These are phyloP conservation scores for Geum urbanum DNA, from an alignment of 306 rosid genomes.

Conservation along the genomic window DNA sequence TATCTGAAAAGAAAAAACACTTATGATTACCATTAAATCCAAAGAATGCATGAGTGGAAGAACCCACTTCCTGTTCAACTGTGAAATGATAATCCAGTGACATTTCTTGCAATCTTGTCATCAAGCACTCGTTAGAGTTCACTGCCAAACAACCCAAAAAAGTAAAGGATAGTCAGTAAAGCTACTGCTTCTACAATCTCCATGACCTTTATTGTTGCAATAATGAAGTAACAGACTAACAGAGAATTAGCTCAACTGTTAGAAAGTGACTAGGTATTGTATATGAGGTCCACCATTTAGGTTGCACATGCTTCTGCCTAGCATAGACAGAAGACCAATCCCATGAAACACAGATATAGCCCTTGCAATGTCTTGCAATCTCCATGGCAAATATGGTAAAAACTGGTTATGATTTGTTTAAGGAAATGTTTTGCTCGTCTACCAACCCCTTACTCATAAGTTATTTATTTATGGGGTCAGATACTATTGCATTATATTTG, in stretches of 20 bases:
- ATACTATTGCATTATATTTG: background rate
- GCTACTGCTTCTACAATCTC: background rate
- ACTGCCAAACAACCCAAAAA: slow-evolving; percentile 32
- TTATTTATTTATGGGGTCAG: background rate
- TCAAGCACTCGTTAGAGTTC: slow-evolving; percentile 73
- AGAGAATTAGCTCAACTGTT: slow-evolving; percentile 37
- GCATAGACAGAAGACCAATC: slow-evolving; percentile 13
- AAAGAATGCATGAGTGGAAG: slow-evolving; percentile 73
- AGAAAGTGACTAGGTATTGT: slow-evolving; percentile 19
- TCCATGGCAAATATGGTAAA: background rate
- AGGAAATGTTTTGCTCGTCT: background rate
- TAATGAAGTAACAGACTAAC: slow-evolving; percentile 15
- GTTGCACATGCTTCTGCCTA: slow-evolving; percentile 56
- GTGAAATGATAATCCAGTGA: slow-evolving; percentile 92
- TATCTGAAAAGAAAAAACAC: background rate
- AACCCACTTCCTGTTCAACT: slow-evolving; percentile 89
- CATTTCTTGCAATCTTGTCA: slow-evolving; percentile 98
- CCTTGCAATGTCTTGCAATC: background rate
- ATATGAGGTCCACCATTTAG: slow-evolving; percentile 54
- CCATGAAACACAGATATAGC: slow-evolving; percentile 17
- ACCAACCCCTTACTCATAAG: background rate
- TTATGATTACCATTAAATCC: slow-evolving; percentile 67
- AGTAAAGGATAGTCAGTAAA: slow-evolving; percentile 14
- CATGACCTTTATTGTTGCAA: background rate
- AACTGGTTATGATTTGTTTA: background rate